phyloP scores from a whole-genome alignment of 2,329 filamentous ascomycete genomes.

The Venturia oleaginea region DNA sequence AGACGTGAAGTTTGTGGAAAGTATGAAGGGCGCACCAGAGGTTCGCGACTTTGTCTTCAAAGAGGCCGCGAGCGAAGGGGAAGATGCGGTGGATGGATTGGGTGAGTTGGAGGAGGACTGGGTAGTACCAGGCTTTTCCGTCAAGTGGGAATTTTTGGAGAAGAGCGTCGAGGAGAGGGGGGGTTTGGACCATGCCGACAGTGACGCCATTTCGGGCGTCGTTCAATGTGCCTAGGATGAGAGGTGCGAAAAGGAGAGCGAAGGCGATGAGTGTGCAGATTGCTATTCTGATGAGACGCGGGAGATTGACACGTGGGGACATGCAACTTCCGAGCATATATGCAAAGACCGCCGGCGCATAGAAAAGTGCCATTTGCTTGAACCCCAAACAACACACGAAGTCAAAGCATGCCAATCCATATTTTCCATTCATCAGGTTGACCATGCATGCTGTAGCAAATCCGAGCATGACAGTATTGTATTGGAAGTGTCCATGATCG shows the following conservation, averaged over 20 bases:
- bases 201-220: constrained; percentile 54
- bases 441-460: constrained; percentile 80
- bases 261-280: constrained; percentile 66
- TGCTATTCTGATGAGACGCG: constrained; percentile 66
- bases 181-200: constrained; percentile 47
- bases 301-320: constrained; percentile 59
- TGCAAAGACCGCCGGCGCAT: constrained; percentile 84
- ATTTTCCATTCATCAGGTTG: constrained; percentile 74
- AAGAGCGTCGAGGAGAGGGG: constrained; percentile 56
- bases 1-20: constrained; percentile 73
- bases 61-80: constrained; percentile 88
- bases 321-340: constrained; percentile 82
- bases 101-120: constrained; percentile 64
- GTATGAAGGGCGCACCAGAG: constrained; percentile 94
- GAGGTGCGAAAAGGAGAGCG: constrained; percentile 62
- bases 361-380: constrained; percentile 99
- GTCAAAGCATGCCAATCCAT: constrained; percentile 83
- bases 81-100: constrained; percentile 91
- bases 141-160: constrained; percentile 41
- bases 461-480: constrained; percentile 97
- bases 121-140: constrained; percentile 60
- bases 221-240: constrained; percentile 63
- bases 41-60: constrained; percentile 98
- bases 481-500: constrained; percentile 95
- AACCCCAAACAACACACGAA: constrained; percentile 92